These are phyloP conservation scores for Petunia secreta DNA, from an alignment of 257 asterid genomes.

Conservation along the genomic window DNA sequence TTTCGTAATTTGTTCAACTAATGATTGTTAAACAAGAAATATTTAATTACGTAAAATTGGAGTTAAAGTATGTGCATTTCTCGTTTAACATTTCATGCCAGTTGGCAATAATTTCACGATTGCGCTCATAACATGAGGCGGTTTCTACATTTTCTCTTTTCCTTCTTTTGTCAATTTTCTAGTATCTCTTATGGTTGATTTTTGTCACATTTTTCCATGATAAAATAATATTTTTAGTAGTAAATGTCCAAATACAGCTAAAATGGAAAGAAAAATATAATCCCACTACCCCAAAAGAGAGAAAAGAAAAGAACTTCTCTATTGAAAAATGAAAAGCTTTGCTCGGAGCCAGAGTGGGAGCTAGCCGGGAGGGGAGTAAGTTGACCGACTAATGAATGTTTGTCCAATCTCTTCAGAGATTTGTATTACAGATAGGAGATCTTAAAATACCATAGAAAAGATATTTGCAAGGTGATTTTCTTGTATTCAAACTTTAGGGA, in stretches of 20 bases:
- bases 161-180: neutral
- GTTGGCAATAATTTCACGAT: neutral
- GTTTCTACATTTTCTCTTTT: neutral
- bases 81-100: neutral
- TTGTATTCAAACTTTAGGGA: too few relatives aligned
- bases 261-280: neutral
- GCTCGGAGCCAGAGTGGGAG: neutral
- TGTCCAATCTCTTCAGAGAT: too few relatives aligned
- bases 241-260: constrained; percentile 14
- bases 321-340: neutral
- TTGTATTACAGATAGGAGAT: too few relatives aligned
- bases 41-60: neutral
- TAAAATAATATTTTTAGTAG: neutral
- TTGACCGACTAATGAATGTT: constrained; percentile 5
- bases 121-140: neutral
- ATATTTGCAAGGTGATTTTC: too few relatives aligned
- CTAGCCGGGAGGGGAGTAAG: neutral
- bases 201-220: neutral
- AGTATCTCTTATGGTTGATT: neutral
- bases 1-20: neutral
- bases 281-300: neutral
- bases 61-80: neutral
- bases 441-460: too few relatives aligned
- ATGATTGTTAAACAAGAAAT: neutral
- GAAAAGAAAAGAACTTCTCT: neutral